A percentile compares a stretch with the other conserved stretches of the same genome.
These are phyloP conservation scores for Cymbidium sinense DNA, from an alignment of 106 monocot species.

Conservation along the genomic window DNA sequence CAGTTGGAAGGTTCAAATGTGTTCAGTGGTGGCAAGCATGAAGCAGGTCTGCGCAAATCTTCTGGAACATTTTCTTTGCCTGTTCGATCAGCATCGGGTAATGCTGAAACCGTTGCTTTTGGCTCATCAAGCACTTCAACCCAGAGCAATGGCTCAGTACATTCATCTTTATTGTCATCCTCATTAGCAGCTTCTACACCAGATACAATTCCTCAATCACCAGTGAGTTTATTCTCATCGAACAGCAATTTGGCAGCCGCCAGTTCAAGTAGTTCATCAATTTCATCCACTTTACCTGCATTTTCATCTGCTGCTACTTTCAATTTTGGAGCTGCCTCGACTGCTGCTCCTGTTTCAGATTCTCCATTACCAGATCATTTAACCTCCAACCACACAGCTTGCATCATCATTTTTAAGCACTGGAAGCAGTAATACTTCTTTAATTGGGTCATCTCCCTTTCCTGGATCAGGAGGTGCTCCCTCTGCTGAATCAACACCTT, in stretches of 20 bases:
- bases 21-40: not conserved
- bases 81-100: conserved; percentile 5
- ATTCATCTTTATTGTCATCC: conserved; percentile 6
- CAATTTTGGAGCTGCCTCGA: conserved; percentile 10
- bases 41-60: conserved; percentile 4
- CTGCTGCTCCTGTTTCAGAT: conserved; percentile 10
- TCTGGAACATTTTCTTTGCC: conserved; percentile 15
- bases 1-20: not conserved
- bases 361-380: conserved; percentile 4
- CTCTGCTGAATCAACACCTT: not conserved
- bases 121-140: conserved; percentile 11
- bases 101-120: conserved; percentile 9
- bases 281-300: conserved; percentile 17
- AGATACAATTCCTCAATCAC: not conserved
- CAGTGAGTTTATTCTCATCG: conserved; percentile 1
- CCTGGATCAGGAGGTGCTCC: conserved; percentile 8
- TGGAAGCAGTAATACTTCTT: conserved; percentile 9
- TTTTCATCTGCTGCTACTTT: conserved; percentile 17
- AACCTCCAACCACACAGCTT: not conserved
- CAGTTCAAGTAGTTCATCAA: conserved; percentile 8
- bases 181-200: conserved; percentile 4
- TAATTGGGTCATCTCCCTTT: conserved; percentile 6
- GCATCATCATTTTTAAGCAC: conserved; percentile 8
- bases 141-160: conserved; percentile 18
- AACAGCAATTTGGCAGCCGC: not conserved